phyloP scores from a whole-genome alignment of 2,329 filamentous ascomycete species.

The Fusarium marasasianum region DNA sequence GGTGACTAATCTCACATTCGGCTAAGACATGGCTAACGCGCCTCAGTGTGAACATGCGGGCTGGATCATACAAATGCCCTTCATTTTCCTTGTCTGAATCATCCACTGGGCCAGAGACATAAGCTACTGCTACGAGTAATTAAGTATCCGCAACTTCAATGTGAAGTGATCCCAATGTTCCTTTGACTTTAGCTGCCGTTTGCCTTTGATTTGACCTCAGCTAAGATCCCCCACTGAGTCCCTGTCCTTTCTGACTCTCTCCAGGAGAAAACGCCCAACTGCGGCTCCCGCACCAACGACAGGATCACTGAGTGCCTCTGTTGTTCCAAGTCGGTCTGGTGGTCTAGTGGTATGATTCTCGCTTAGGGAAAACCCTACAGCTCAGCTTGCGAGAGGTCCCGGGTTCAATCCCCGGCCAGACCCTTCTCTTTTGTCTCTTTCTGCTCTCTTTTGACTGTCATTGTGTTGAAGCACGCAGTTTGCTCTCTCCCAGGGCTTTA shows the following conservation, averaged over 20 bases:
- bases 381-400: constrained; percentile 55
- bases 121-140: too few relatives aligned
- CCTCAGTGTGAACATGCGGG: neutral
- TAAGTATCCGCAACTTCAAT: too few relatives aligned
- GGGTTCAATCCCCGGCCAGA: constrained; percentile 58
- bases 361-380: constrained; percentile 21
- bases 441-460: neutral
- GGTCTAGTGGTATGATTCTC: neutral
- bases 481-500: neutral
- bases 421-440: constrained; percentile 33
- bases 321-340: neutral
- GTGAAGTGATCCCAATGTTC: too few relatives aligned
- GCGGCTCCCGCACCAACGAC: neutral
- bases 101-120: neutral
- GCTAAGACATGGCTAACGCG: neutral
- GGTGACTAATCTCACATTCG: neutral
- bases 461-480: neutral
- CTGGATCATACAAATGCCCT: neutral
- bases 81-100: neutral
- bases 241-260: fast-evolving
- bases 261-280: neutral
- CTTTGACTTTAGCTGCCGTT: too few relatives aligned
- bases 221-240: too few relatives aligned
- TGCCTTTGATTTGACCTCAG: too few relatives aligned
- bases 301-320: too few relatives aligned